Base-by-base conservation (phyloP, 140 eudicot genomes). In the Oenanthe javanica region DNA sequence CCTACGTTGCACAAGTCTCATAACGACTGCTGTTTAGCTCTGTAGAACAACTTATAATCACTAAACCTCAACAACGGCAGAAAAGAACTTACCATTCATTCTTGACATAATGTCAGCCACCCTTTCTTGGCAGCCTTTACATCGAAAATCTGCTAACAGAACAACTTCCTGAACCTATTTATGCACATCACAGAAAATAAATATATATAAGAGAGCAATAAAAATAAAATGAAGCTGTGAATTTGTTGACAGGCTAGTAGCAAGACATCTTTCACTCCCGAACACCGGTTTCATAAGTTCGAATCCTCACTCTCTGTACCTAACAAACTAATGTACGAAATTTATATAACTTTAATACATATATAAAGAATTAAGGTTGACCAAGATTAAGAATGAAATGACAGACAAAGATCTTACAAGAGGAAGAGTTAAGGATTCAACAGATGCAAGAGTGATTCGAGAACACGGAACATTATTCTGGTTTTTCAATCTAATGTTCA, bases 91-190 rank as follows among this genome's bases (percentile, higher is more conserved):
- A 93, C 98, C 96, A 18, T 93, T 85, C 81, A 88, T 86, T 80
- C 85, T 86, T 46, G 98, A 81, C 83, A 91, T 82, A 0, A 91
- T 86, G 79, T 85, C 85, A 2, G 91, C 91, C n/a, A 93, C 94
- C 81, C 97, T 87, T 54, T 84, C 82, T 82, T 83, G 92, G 85
- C 98, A 93, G 67, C 69, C 80, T 79, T 84, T 51, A 83, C 97
- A 90, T 75, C 86, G 78, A 77, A 86, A 87, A 87, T 93, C 98
- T 1, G 96, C 98, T 59, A 90, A 77, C 9, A 93, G 54, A 57
- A 93, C 96, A 69, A 93, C 90, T 86, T 93, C 96, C 43, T 93
- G 97, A 69, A 91, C 90, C 98, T 94, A 85, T 47, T 78, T 74
- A 79, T 5, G 10, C 27, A 10, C 46, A 84, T 2, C 67, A 38